Conservation (phyloP, 192 early-diverging fungal genomes). For the Dimargaris cristalligena region DNA sequence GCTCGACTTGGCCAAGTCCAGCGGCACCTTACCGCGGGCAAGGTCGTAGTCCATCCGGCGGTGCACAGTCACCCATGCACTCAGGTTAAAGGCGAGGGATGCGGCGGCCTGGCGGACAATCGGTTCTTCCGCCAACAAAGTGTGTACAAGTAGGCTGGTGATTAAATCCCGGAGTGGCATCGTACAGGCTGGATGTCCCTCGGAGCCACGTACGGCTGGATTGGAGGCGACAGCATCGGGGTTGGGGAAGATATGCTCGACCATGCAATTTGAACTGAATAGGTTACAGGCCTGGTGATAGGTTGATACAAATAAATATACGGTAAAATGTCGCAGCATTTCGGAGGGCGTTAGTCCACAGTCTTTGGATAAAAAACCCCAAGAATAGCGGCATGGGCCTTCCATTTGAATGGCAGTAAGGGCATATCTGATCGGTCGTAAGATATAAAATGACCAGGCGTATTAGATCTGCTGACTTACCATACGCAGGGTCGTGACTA, state of each 20-base stretch:
- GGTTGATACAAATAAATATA: too few species aligned
- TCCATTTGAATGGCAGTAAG: too few species aligned
- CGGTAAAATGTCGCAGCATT: too few species aligned
- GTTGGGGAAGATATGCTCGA: slow-evolving; percentile 18
- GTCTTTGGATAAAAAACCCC: too few species aligned
- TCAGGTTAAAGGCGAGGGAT: slow-evolving; percentile 49
- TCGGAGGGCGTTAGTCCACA: too few species aligned
- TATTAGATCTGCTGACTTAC: slow-evolving; percentile 14
- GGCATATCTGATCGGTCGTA: too few species aligned
- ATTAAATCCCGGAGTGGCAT: slow-evolving; percentile 9
- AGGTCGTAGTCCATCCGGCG: slow-evolving; percentile 18
- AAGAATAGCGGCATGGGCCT: too few species aligned
- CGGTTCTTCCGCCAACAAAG: slow-evolving; percentile 33
- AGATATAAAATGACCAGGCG: too few species aligned
- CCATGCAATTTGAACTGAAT: slow-evolving; percentile 25
- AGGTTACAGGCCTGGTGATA: slow-evolving; percentile 43
- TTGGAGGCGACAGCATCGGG: too few species aligned
- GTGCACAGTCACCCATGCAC: slow-evolving; percentile 28
- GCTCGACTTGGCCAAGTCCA: background rate
- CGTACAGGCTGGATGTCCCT: too few species aligned
- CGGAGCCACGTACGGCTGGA: too few species aligned
- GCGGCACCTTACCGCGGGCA: background rate
- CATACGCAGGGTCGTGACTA: slow-evolving; percentile 41
- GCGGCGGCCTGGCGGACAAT: slow-evolving; percentile 43
- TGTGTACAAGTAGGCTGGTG: slow-evolving; percentile 32